Conservation (phyloP, 2,329 filamentous ascomycete species). For the Colletotrichum lupini region DNA sequence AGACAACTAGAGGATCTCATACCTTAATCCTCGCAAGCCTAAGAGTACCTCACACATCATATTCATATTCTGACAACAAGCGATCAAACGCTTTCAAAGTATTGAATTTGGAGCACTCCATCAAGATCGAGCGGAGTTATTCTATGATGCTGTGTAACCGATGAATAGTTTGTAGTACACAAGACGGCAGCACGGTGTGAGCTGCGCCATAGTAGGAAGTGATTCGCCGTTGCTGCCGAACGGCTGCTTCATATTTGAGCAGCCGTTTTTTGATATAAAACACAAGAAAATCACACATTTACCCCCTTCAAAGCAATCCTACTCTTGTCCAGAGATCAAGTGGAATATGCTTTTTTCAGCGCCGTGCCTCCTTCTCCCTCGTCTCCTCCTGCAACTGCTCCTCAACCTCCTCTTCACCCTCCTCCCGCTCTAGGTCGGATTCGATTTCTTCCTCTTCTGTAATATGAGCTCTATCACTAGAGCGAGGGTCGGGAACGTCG, state of each 20-base stretch:
- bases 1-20: neutral
- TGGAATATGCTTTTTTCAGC: neutral
- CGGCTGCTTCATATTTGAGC: neutral
- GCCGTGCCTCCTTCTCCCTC: conserved; percentile 26
- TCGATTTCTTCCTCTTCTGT: conserved; percentile 65
- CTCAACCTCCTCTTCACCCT: conserved; percentile 38
- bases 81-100: neutral
- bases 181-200: neutral
- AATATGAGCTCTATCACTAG: conserved; percentile 52
- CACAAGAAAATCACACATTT: neutral
- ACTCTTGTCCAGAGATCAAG: neutral
- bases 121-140: conserved; percentile 24
- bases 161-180: conserved; percentile 16
- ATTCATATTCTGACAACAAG: neutral
- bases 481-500: conserved; percentile 60
- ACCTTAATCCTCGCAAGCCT: neutral
- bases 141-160: conserved; percentile 13
- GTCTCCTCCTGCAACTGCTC: conserved; percentile 25
- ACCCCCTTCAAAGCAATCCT: neutral
- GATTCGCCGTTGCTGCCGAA: conserved; percentile 3
- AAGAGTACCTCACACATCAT: neutral
- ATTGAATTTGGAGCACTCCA: neutral
- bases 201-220: neutral
- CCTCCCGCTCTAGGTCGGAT: conserved; percentile 55
- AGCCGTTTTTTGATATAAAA: conserved; percentile 13